Percentiles rank a stretch among this genome's conserved stretches.
These are phyloP conservation scores for Lachancea waltii DNA, from an alignment of 805 yeast genomes.

Conservation along the genomic window DNA sequence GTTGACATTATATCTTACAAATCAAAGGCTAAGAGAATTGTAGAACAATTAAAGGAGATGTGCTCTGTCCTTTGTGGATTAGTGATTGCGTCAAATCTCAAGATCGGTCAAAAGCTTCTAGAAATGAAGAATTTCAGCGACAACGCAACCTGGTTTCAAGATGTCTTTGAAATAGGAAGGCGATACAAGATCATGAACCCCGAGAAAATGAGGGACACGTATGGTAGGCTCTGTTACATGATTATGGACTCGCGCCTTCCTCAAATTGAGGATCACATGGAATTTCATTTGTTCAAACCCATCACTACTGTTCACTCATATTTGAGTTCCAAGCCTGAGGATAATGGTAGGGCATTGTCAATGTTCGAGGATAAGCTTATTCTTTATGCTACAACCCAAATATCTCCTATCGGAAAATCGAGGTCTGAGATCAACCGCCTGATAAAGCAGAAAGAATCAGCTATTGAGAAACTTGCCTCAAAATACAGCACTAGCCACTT, in stretches of 20 bases:
- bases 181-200: slow-evolving; percentile 82
- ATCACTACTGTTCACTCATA: slow-evolving; percentile 53
- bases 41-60: slow-evolving; percentile 64
- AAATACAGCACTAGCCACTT: slow-evolving; percentile 41
- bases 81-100: slow-evolving; percentile 71
- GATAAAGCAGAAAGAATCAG: slow-evolving; percentile 60
- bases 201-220: slow-evolving; percentile 69
- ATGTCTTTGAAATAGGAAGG: slow-evolving; percentile 69
- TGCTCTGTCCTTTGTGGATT: slow-evolving; percentile 75
- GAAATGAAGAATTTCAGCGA: slow-evolving; percentile 61
- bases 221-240: slow-evolving; percentile 77
- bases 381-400: slow-evolving; percentile 60
- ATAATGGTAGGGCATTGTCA: slow-evolving; percentile 32
- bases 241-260: slow-evolving; percentile 77
- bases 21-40: slow-evolving; percentile 64
- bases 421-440: slow-evolving; percentile 49
- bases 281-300: slow-evolving; percentile 69
- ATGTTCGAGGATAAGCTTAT: slow-evolving; percentile 54
- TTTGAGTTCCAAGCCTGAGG: slow-evolving; percentile 38
- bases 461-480: slow-evolving; percentile 53
- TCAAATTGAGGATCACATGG: slow-evolving; percentile 63
- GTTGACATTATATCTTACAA: slow-evolving; percentile 64
- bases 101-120: slow-evolving; percentile 57
- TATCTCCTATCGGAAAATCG: slow-evolving; percentile 51
- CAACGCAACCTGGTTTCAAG: slow-evolving; percentile 67